Conservation (phyloP, 1,139 yeast species). For the Insectozyma bohioensis region DNA sequence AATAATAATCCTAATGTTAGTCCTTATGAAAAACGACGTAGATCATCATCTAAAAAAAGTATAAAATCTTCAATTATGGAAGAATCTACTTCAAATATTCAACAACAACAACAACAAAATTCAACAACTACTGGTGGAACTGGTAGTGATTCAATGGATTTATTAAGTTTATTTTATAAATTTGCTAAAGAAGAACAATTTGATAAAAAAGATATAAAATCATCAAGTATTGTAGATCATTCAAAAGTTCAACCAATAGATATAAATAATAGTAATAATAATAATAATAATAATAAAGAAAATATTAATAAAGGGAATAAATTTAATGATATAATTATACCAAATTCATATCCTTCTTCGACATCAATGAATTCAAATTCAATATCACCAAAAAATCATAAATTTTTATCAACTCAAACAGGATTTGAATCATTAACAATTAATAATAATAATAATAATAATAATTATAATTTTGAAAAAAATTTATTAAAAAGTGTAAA, state of each 20-base stretch:
- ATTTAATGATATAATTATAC: too few species aligned
- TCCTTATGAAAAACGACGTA: slow-evolving; percentile 18
- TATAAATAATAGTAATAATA: slow-evolving; percentile 8
- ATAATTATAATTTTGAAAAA: slow-evolving; percentile 20
- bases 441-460: slow-evolving; percentile 1
- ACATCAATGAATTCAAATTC: slow-evolving; percentile 13
- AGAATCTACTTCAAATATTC: slow-evolving; percentile 10
- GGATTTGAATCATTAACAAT: slow-evolving; percentile 6
- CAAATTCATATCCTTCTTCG: slow-evolving; percentile 5
- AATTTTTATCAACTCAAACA: neutral
- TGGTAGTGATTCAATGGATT: slow-evolving; percentile 40
- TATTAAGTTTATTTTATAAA: slow-evolving; percentile 40
- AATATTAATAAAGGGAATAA: too few species aligned
- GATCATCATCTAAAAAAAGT: slow-evolving; percentile 26
- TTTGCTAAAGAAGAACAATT: slow-evolving; percentile 41
- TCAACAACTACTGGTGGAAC: too few species aligned
- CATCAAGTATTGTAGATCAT: too few species aligned
- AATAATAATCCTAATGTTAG: too few species aligned
- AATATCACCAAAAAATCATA: slow-evolving; percentile 17
- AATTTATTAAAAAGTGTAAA: slow-evolving; percentile 25
- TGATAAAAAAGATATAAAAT: slow-evolving; percentile 3
- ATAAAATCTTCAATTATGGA: slow-evolving; percentile 15
- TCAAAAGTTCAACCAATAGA: slow-evolving; percentile 17
- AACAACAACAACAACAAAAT: neutral
- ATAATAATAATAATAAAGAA: neutral